These are phyloP conservation scores for Sclerotinia minor DNA, from an alignment of 2,329 filamentous ascomycete species.

Conservation along the genomic window DNA sequence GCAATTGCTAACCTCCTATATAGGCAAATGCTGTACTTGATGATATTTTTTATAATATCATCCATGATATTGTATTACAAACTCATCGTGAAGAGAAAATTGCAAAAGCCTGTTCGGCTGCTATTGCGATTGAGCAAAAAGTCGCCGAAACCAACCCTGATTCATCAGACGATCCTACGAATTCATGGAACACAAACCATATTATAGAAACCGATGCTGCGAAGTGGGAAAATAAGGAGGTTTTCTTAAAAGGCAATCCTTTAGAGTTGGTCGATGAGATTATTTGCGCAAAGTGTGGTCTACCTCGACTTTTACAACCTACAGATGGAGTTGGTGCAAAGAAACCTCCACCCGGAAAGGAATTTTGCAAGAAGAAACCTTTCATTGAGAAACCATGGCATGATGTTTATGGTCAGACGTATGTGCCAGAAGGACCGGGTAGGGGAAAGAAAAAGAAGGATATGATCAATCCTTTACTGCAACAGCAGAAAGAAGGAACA, in stretches of 20 bases:
- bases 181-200: constrained; percentile 47
- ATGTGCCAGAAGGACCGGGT: constrained; percentile 70
- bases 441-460: constrained; percentile 83
- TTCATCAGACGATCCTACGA: constrained; percentile 43
- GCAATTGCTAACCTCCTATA: constrained; percentile 29
- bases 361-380: constrained; percentile 78
- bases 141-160: constrained; percentile 35
- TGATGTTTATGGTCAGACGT: constrained; percentile 82
- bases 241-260: constrained; percentile 70
- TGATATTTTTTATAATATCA: constrained; percentile 73
- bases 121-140: constrained; percentile 62
- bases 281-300: constrained; percentile 71
- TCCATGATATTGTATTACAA: constrained; percentile 72
- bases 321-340: constrained; percentile 67
- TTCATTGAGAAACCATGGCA: constrained; percentile 75
- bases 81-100: constrained; percentile 78
- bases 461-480: constrained; percentile 54
- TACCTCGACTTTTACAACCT: constrained; percentile 71
- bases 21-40: constrained; percentile 68
- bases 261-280: constrained; percentile 71
- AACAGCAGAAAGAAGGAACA: constrained; percentile 39
- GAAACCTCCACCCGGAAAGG: constrained; percentile 64
- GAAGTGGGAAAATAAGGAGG: constrained; percentile 67
- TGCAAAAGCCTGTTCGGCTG: constrained; percentile 64
- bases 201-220: constrained; percentile 66